Evolutionary conservation across 2,329 filamentous ascomycete species (phyloP), one percentile per base, ranked within the genome.

Genomic region (Colletotrichum coccodes): DNA sequence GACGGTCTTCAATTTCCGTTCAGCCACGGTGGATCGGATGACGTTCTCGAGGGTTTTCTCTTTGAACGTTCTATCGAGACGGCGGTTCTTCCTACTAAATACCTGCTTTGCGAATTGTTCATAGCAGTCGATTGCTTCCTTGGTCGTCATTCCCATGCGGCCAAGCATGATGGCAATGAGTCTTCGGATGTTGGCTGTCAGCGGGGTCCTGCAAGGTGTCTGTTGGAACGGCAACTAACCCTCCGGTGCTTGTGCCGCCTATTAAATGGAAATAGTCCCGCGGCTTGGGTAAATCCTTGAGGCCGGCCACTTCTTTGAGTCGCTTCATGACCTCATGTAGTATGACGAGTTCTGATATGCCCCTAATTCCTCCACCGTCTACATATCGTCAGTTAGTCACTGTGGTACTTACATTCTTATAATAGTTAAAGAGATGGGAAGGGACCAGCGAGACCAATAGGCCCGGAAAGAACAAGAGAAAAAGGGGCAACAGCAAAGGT

Each of bases 91-190:
- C 12, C 70, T 72, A 1, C 70, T 62, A 64, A 85, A 85, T 4
- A 84, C 76, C 2, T 72, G 71, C 3, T 75, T 65, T 4, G 79
- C 80, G 2, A 85, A 77, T 4, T 72, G 58, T 16, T 79, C 72
- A 65, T 86, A 86, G 2, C 76, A 79, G 3, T 75, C 64, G 18
- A 85, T 79, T 34, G 82, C 84, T 21, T 85, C 80, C 28, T 76
- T 69, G 9, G 84, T 78, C 30, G 76, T 78, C 81, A 86, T 83
- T 34, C 79, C 73, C 1, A 86, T 74, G 3, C 82, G 79, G 1
- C 83, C 83, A 6, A 86, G 77, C 78, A 86, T 82, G 38, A 86
- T 79, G 3, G 84, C 83, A 11, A 86, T 81, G 9, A 86, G 74
- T 0, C 83, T 84, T 62, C 14, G 32, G 11, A 52, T 18, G 26